A percentile compares a stretch with the other conserved stretches of the same genome.
Evolutionary conservation across 2,329 filamentous ascomycete genomes (phyloP).

Genomic region (Plenodomus biglobosus): DNA sequence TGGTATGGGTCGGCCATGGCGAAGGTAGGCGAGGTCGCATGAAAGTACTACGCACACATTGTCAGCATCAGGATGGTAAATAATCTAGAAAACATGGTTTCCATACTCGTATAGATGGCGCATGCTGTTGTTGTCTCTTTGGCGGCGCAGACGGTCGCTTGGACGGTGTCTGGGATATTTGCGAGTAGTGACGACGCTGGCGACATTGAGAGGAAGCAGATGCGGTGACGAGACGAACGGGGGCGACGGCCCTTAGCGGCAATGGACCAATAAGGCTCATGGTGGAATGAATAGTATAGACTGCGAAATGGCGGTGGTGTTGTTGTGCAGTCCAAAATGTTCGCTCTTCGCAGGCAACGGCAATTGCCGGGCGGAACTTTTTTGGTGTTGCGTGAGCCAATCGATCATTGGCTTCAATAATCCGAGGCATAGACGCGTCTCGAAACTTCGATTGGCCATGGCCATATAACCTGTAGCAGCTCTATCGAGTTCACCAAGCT

Average conservation of each 20-base stretch:
- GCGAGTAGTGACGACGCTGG: constrained; percentile 33
- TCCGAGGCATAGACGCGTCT: not conserved
- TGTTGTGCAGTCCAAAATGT: constrained; percentile 6
- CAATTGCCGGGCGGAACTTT: constrained; percentile 14
- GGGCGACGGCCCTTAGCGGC: constrained; percentile 37
- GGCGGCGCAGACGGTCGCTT: constrained; percentile 26
- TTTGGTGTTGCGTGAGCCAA: constrained; percentile 2
- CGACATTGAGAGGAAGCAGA: constrained; percentile 30
- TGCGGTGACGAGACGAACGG: constrained; percentile 32
- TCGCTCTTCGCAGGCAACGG: not conserved
- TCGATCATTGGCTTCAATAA: not conserved
- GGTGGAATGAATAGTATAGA: constrained; percentile 6
- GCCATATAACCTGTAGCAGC: not conserved
- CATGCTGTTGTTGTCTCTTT: constrained; percentile 24
- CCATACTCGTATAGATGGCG: constrained; percentile 36
- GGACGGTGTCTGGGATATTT: constrained; percentile 28
- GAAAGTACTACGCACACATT: constrained; percentile 34
- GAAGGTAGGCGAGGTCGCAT: constrained; percentile 60
- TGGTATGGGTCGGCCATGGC: constrained; percentile 76
- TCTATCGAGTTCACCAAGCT: not conserved
- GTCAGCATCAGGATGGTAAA: constrained; percentile 14
- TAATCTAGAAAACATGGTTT: not conserved
- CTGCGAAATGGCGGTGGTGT: constrained; percentile 18
- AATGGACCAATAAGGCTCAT: constrained; percentile 43
- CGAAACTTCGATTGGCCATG: not conserved